These are phyloP conservation scores for Beauveria sp. DNA, from an alignment of 2,329 filamentous ascomycete species.

Conservation along the genomic window DNA sequence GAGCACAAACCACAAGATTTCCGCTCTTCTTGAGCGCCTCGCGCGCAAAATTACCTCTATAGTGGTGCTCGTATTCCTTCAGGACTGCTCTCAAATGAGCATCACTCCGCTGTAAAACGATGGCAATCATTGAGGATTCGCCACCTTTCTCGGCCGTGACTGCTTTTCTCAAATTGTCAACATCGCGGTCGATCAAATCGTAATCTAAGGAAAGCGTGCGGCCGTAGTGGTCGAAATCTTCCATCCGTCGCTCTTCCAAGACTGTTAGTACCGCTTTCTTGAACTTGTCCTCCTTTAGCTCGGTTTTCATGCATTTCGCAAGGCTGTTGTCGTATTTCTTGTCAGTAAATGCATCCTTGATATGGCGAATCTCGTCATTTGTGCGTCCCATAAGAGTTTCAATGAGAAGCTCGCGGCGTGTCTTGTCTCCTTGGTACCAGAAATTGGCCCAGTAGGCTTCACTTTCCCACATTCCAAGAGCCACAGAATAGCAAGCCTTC, in stretches of 20 bases:
- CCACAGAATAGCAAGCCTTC: conserved; percentile 85
- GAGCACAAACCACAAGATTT: conserved; percentile 75
- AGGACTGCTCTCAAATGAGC: conserved; percentile 74
- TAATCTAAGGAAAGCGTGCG: conserved; percentile 48
- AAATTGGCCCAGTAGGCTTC: conserved; percentile 98
- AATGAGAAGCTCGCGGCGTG: conserved; percentile 80
- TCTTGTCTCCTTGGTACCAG: conserved; percentile 87
- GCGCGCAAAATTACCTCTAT: conserved; percentile 74
- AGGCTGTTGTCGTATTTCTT: conserved; percentile 84
- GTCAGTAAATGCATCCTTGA: conserved; percentile 84
- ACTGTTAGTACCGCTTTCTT: conserved; percentile 78
- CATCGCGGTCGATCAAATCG: conserved; percentile 60
- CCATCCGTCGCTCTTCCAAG: conserved; percentile 75
- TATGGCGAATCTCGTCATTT: conserved; percentile 77
- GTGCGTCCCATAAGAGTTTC: conserved; percentile 85
- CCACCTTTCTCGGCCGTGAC: conserved; percentile 72
- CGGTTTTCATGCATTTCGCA: conserved; percentile 78
- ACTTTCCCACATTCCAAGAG: conserved; percentile 82
- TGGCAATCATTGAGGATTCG: conserved; percentile 78
- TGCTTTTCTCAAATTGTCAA: conserved; percentile 58
- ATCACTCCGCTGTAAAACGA: conserved; percentile 76
- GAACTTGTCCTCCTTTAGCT: conserved; percentile 95
- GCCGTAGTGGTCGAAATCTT: conserved; percentile 65
- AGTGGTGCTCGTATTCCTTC: conserved; percentile 64
- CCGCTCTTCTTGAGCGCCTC: conserved; percentile 82